Base-by-base conservation (phyloP, 73 alveolate species). In the Uronychia setigera region DNA sequence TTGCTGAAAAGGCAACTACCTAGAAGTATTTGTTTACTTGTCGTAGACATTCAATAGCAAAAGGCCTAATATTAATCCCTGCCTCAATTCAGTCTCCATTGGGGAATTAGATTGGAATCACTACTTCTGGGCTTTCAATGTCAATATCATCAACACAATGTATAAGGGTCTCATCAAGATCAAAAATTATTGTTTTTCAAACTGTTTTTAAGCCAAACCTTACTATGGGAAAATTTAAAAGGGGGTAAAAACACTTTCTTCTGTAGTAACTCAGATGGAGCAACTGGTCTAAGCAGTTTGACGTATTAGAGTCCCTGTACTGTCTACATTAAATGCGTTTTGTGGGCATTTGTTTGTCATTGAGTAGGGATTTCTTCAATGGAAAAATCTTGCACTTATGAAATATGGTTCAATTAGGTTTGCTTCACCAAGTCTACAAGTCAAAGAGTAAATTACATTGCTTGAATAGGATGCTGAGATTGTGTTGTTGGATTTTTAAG, bases 51-150 rank as follows among this genome's bases (percentile, higher is more conserved):
- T 93, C 97, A 84, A 86, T 85, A 80, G 93, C 90, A 79, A 82
- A 91, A 14, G 97, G 93, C 74, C 98, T 89, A 25, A 94, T 90
- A 76, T 93, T 94, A 27, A 94, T 74, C 0, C 97, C 97, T 32
- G 96, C 94, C 76, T 30, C n/a, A n/a, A n/a, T n/a, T n/a, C n/a
- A n/a, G n/a, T n/a, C n/a, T n/a, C n/a, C n/a, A n/a, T n/a, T n/a
- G n/a, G n/a, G n/a, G n/a, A n/a, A n/a, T n/a, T n/a, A n/a, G n/a
- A n/a, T n/a, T n/a, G n/a, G n/a, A n/a, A n/a, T n/a, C n/a, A n/a
- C n/a, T n/a, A n/a, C n/a, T n/a, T n/a, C n/a, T n/a, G n/a, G n/a
- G n/a, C n/a, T n/a, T n/a, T n/a, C n/a, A n/a, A n/a, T n/a, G n/a
- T n/a, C n/a, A n/a, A n/a, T n/a, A 31, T 67, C 57, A 13, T 85